Base-by-base conservation (phyloP, 2,329 filamentous ascomycete species). In the Boeremia lycopersici region DNA sequence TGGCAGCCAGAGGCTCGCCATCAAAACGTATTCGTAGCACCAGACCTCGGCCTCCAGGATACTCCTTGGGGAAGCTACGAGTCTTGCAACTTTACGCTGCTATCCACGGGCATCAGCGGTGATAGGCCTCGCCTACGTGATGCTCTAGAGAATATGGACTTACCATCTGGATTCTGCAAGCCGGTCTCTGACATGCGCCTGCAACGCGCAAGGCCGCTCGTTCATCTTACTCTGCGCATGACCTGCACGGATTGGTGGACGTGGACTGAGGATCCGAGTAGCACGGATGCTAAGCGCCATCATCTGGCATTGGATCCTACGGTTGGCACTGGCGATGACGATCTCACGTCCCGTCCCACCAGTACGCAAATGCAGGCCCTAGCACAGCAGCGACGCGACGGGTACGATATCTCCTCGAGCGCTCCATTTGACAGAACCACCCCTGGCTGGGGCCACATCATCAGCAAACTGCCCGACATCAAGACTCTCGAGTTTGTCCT, bases 291-390 rank as follows among this genome's bases (percentile, higher is more conserved):
- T 0, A 7, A 4, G 10, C 1, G 49, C 2, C 44, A 61, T 7
- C 56, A 62, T 8, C 61, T 71, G 2, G 60, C 34, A 17, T 56
- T 71, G 6, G 68, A 71, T 13, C 68, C 69, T 5, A 52, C 57
- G 1, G 26, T 62, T 29, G 62, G 62, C 9, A 38, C 52, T 8
- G 44, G 56, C 1, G 13, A 17, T 13, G 17, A 26, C 1, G 9
- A 50, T 8, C 8, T 23, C 0, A 3, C 15, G 2, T n/a, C 34
- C 13, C 53, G 60, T 1, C 50, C 58, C 8, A 60, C 59, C 2
- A 25, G 36, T 10, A 15, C 41, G 12, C 48, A 19, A 1, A 72
- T 72, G 68, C 42, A 51, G 8, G 25, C 56, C 6, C 51, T 63
- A 5, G 66, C 67, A 7, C 44, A 42, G 2, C 40, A 59, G 13